Evolutionary conservation across 331 rosid genomes (phyloP).

Genomic region (Rosa hybrid): DNA sequence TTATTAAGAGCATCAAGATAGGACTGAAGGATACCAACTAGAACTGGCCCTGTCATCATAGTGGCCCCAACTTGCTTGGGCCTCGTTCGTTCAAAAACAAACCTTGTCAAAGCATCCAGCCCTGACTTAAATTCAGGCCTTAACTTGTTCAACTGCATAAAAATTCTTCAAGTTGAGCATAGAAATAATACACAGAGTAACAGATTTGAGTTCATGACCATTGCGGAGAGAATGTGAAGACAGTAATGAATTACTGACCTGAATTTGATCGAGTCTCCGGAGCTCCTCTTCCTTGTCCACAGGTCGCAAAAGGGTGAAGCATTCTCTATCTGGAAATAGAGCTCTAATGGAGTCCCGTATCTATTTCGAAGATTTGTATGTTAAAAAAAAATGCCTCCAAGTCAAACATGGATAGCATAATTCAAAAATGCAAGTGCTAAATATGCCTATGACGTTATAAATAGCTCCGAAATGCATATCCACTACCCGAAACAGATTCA

Average conservation of each 20-base stretch:
- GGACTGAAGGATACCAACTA: constrained; percentile 75
- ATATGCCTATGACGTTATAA: not conserved
- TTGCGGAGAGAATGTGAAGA: not conserved
- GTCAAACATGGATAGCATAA: not conserved
- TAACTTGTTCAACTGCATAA: constrained; percentile 61
- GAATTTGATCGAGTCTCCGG: constrained; percentile 77
- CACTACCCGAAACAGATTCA: not conserved
- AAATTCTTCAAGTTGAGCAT: constrained; percentile 18
- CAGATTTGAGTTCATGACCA: not conserved
- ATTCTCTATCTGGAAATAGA: constrained; percentile 88
- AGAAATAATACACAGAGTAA: not conserved
- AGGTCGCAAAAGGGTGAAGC: constrained; percentile 89
- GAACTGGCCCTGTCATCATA: constrained; percentile 81
- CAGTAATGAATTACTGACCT: constrained; percentile 40
- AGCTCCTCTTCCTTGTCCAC: constrained; percentile 79
- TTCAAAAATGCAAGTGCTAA: constrained; percentile 1
- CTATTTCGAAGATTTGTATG: constrained; percentile 37
- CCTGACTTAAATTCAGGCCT: constrained; percentile 82
- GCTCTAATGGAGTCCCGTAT: constrained; percentile 89
- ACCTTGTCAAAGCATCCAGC: constrained; percentile 76
- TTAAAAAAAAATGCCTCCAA: constrained; percentile 34
- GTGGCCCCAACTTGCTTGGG: constrained; percentile 96
- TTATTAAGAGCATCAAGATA: constrained; percentile 84
- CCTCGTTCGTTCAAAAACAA: constrained; percentile 85
- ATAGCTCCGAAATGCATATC: too few species aligned